Evolutionary conservation across 257 asterid genomes (phyloP).

Genomic region (Jacaranda copaia): DNA sequence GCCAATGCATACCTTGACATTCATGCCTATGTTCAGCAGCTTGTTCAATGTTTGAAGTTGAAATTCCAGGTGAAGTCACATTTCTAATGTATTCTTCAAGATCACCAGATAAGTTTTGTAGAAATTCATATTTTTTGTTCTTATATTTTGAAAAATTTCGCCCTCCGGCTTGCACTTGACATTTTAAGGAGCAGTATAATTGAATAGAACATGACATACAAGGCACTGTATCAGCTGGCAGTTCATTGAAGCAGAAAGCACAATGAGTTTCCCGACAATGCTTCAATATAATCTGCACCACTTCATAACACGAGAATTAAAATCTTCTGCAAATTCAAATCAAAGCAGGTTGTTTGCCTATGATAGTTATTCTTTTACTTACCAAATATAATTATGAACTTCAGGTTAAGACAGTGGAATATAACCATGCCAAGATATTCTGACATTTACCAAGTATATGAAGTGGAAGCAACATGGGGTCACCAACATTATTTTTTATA

Average conservation of each 20-base stretch:
- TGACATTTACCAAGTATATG: constrained; percentile 12
- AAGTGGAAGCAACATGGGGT: constrained; percentile 23
- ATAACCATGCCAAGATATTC: constrained; percentile 11
- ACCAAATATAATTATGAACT: constrained; percentile 10
- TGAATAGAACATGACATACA: constrained; percentile 81
- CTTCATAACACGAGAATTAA: constrained; percentile 38
- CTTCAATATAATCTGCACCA: constrained; percentile 85
- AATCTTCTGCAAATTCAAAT: constrained; percentile 30
- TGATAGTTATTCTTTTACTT: constrained; percentile 12
- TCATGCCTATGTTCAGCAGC: constrained; percentile 83
- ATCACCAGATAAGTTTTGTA: constrained; percentile 61
- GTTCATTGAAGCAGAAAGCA: constrained; percentile 91
- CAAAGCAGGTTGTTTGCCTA: constrained; percentile 21
- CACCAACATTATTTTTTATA: background rate
- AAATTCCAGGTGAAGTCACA: constrained; percentile 47
- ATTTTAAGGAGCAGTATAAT: constrained; percentile 76
- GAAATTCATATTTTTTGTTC: constrained; percentile 37
- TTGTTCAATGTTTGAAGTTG: constrained; percentile 44
- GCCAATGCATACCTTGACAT: constrained; percentile 87
- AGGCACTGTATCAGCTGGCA: constrained; percentile 79
- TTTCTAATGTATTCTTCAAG: constrained; percentile 56
- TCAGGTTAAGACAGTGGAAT: constrained; percentile 14
- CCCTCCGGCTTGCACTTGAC: constrained; percentile 85
- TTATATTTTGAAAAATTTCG: constrained; percentile 35
- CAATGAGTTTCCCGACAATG: constrained; percentile 87